Percentiles rank a stretch among this genome's conserved stretches.
These are phyloP conservation scores for Iberis pinnata DNA, from an alignment of 345 rosid species.

Conservation along the genomic window DNA sequence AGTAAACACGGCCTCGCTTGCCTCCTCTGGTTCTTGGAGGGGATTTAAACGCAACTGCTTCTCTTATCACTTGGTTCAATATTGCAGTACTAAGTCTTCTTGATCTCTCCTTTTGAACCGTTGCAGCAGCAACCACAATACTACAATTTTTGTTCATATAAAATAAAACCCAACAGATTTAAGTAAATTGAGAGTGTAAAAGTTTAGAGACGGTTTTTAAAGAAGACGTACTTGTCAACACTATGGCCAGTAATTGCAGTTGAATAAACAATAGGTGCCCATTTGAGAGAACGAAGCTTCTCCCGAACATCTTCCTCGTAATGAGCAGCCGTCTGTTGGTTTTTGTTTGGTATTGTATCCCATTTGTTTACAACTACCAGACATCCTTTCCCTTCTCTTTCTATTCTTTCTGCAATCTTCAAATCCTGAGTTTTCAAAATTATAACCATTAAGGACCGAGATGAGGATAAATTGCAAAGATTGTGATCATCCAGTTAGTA, in stretches of 20 bases:
- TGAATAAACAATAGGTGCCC: conserved; percentile 96
- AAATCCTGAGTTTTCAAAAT: conserved; percentile 43
- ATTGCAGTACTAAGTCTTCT: conserved; percentile 78
- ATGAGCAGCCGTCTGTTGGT: conserved; percentile 61
- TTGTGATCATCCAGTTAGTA: neutral
- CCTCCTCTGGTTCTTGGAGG: conserved; percentile 95
- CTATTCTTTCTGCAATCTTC: conserved; percentile 91
- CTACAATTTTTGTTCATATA: conserved; percentile 33
- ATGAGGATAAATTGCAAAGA: neutral
- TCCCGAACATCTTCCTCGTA: conserved; percentile 90
- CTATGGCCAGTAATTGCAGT: conserved; percentile 80
- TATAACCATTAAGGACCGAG: conserved; percentile 2
- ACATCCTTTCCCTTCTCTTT: conserved; percentile 92
- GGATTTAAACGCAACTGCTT: conserved; percentile 82
- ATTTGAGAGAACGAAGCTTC: conserved; percentile 75
- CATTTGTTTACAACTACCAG: conserved; percentile 93
- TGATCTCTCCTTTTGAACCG: conserved; percentile 85
- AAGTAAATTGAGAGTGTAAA: neutral
- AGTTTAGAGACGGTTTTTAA: neutral
- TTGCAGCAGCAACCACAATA: conserved; percentile 65
- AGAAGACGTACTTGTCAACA: conserved; percentile 68
- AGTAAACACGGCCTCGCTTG: conserved; percentile 79
- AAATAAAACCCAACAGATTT: neutral
- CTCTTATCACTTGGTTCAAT: conserved; percentile 76
- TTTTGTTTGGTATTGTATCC: conserved; percentile 94